Percentiles rank a stretch among this genome's conserved stretches.
These are phyloP conservation scores for Sphagnum fallax DNA, from an alignment of 228 moss, liverwort and hornwort genomes.

Conservation along the genomic window DNA sequence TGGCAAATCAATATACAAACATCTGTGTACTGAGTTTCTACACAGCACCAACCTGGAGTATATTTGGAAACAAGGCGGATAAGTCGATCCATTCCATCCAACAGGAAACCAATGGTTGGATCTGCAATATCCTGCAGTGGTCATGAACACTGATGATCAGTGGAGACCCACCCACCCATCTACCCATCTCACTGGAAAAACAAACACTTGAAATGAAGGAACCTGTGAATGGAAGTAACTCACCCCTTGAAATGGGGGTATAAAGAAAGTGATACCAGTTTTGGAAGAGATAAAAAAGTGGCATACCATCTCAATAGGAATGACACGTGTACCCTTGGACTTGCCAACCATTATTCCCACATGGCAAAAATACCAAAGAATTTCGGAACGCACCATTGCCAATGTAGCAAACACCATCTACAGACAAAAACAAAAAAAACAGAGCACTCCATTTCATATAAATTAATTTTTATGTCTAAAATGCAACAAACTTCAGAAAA, in stretches of 20 bases:
- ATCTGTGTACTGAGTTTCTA: no score
- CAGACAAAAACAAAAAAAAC: neutral
- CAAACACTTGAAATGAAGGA: no score
- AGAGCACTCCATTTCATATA: no score
- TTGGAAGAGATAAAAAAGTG: neutral
- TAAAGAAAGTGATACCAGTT: no score
- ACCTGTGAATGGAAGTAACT: no score
- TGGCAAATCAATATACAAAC: no score
- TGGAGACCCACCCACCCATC: neutral
- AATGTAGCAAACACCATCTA: conserved; percentile 98
- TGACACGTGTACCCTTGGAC: conserved; percentile 67
- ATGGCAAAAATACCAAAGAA: conserved; percentile 95
- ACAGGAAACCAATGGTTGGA: conserved; percentile 88
- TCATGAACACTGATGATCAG: neutral
- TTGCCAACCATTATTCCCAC: conserved; percentile 90
- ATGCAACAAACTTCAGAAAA: no score
- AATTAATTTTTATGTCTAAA: no score
- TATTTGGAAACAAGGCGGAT: conserved; percentile 79
- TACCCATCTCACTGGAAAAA: no score
- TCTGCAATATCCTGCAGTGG: conserved; percentile 85
- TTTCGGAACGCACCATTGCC: conserved; percentile 95
- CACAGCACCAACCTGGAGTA: conserved; percentile 53
- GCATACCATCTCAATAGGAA: conserved; percentile 87
- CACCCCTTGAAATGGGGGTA: no score
- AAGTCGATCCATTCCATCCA: conserved; percentile 97